Base-by-base conservation (phyloP, 805 yeast genomes). In the Candida takata region DNA sequence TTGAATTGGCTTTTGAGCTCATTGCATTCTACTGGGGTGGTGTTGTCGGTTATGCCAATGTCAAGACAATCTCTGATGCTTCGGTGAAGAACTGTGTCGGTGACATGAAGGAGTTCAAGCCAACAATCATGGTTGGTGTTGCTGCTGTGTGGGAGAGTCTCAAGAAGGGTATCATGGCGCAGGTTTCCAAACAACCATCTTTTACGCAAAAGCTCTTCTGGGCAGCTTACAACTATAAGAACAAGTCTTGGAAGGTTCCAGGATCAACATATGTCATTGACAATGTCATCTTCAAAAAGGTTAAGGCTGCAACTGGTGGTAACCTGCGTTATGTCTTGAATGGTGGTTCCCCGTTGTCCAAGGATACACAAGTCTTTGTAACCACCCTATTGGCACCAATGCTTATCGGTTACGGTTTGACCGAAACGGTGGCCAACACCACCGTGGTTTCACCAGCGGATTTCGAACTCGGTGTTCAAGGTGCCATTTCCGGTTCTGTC, bases 91-190 rank as follows among this genome's bases (percentile, higher is more conserved):
- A 92, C 65, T 87, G 95, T 67, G 65, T 73, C 38, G 90, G 96
- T 53, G 98, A 92, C 60, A 74, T 92, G 67, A 74, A 70, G 38
- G 84, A 82, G 54, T 84, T 87, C 63, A 71, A 77, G 59, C 98
- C 98, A 40, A 84, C 96, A 5, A 63, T 88, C 49, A 84, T 92
- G 95, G 96, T 87, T 46, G 98, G 96, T 61, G 98, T 92, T 38
- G 97, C 97, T 13, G 95, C 97, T 5, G 97, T 92, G 35, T 92
- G 96, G 95, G 98, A 92, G 68, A 72, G 82, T 26, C 85, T 92
- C 42, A 82, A 88, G 61, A 92, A 92, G 69, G 98, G 98, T 40
- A 82, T 92, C 41, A 42, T 85, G 40, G 74, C 74, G 37, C 87
- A 88, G 64, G 74, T 92, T 47, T 66, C 69, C 47, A 72, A 76